Base-by-base conservation (phyloP, 208 protist species). In the Perkinsela sp. region DNA sequence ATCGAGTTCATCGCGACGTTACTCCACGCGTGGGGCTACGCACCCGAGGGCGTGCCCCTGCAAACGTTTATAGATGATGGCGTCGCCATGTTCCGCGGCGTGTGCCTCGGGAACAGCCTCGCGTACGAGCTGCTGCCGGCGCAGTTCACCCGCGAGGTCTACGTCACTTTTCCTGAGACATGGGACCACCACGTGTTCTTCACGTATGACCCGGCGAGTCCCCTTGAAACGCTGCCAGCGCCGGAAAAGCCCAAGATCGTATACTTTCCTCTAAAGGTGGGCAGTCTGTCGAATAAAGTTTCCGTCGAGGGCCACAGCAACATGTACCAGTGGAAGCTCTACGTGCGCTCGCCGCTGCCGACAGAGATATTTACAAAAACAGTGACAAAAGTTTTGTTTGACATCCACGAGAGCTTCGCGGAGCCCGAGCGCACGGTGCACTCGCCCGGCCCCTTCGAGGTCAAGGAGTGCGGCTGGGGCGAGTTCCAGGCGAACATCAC, bases 381-480 rank as follows among this genome's bases (percentile, higher is more conserved):
- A 6, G 22, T 57, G 6, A 57, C 40, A 57, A 57, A 57, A 22
- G 40, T 57, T 57, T 6, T 57, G 13, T 57, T 57, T 57, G 40
- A 57, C 6, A 6, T 57, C 40, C 40, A 57, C 40, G 40, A 57
- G 40, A 57, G 13, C 13, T 57, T 57, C 22, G 22, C 40, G 13
- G 13, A 6, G 40, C 40, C 6, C 6, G 22, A 6, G 40, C 6
- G 40, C 13, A 22, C 6, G 22, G 22, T 57, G 22, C 22, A 6
- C 22, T 6, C 40, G 40, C 40, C 40, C 40, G 40, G 40, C 6
- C 86, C 86, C 1, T 91, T 87, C 71, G 86, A 91, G 72, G 69
- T 91, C 28, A 85, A 78, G 2, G 82, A 89, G 73, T 75, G 78
- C 30, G 86, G 86, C 32, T 91, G 86, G 84, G 86, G 86, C 6